phyloP scores from a whole-genome alignment of 208 protist genomes.

The Wallacemonas sp. region DNA sequence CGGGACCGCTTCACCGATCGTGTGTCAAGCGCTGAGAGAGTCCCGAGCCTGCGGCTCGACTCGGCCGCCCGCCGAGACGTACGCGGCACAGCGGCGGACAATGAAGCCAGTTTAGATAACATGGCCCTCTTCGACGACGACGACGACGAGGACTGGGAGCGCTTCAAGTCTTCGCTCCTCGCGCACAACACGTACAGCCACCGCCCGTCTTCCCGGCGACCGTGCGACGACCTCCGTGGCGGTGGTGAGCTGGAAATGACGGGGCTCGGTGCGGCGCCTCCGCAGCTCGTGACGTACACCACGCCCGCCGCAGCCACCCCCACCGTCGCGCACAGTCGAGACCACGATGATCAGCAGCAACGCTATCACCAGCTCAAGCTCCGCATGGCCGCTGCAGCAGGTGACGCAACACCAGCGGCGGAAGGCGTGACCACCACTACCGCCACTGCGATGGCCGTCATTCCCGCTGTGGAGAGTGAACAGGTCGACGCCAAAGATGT shows the following conservation, averaged over 20 bases:
- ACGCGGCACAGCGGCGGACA: background rate
- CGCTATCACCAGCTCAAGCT: conserved; percentile 11
- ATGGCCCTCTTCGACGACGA: conserved; percentile 27
- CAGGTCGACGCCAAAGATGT: background rate
- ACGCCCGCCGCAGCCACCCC: too few relatives aligned
- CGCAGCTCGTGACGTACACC: too few relatives aligned
- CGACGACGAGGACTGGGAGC: conserved; percentile 67
- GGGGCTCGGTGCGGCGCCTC: too few relatives aligned
- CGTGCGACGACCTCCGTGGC: background rate
- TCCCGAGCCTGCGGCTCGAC: too few relatives aligned
- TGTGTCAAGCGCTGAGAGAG: too few relatives aligned
- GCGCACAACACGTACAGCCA: conserved; percentile 3
- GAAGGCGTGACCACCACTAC: background rate
- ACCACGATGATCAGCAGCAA: background rate
- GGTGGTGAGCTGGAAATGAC: too few relatives aligned
- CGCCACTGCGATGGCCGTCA: background rate
- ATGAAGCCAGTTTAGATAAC: background rate
- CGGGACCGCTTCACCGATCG: too few relatives aligned
- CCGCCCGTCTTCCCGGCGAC: background rate
- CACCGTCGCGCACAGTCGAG: background rate
- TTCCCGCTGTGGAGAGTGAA: too few relatives aligned
- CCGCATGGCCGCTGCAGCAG: conserved; percentile 10
- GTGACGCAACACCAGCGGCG: too few relatives aligned
- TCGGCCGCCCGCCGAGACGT: background rate
- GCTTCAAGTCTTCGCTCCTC: conserved; percentile 38